These are phyloP conservation scores for Lecanicillium sp. DNA, from an alignment of 2,329 filamentous ascomycete genomes.

Conservation along the genomic window DNA sequence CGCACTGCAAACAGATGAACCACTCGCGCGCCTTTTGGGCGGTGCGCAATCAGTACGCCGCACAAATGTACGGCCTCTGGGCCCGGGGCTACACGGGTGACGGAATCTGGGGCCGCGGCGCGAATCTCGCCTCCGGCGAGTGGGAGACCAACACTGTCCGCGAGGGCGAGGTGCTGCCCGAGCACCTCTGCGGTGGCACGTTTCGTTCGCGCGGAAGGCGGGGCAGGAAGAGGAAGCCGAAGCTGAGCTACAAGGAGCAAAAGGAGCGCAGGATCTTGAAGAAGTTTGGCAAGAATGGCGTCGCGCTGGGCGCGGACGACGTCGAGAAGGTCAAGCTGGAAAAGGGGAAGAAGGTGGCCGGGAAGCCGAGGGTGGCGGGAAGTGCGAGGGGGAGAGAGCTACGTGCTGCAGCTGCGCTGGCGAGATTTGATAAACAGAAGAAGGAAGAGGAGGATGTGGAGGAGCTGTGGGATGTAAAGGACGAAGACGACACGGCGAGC, in stretches of 20 bases:
- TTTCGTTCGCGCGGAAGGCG: conserved; percentile 52
- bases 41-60: conserved; percentile 65
- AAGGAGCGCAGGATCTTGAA: conserved; percentile 65
- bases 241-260: conserved; percentile 57
- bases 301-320: conserved; percentile 62
- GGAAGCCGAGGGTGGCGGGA: conserved; percentile 65
- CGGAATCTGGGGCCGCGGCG: conserved; percentile 73
- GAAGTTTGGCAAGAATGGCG: conserved; percentile 68
- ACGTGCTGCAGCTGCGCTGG: conserved; percentile 67
- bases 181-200: conserved; percentile 76
- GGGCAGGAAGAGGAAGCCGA: conserved; percentile 45
- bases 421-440: conserved; percentile 57
- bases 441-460: conserved; percentile 28
- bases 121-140: conserved; percentile 51
- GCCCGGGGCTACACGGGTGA: conserved; percentile 65
- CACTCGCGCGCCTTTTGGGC: conserved; percentile 76
- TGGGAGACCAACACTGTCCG: conserved; percentile 46
- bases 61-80: conserved; percentile 66
- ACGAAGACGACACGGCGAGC: conserved; percentile 32
- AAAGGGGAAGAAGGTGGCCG: conserved; percentile 52
- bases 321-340: conserved; percentile 58
- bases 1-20: conserved; percentile 89
- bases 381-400: conserved; percentile 70
- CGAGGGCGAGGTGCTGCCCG: conserved; percentile 51
- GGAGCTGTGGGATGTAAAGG: conserved; percentile 20